phyloP scores from a whole-genome alignment of 768 basidiomycete species.

The Tremella fuciformis region DNA sequence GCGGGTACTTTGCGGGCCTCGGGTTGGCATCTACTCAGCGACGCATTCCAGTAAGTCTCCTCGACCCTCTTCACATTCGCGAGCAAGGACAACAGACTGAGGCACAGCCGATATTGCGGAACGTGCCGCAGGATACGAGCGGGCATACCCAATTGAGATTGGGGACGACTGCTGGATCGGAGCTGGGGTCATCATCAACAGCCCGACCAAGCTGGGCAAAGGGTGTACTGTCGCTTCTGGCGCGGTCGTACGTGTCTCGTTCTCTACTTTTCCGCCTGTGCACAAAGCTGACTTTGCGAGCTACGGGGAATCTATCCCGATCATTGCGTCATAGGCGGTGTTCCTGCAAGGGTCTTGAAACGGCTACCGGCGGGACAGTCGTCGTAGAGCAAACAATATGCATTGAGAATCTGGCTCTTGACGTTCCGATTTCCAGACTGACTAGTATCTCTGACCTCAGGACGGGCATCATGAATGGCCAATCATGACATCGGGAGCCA shows the following conservation, averaged over 20 bases:
- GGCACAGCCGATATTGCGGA: constrained; percentile 14
- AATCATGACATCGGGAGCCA: too few relatives aligned
- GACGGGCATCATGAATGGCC: too few relatives aligned
- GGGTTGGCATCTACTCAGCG: constrained; percentile 17
- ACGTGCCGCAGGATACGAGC: constrained; percentile 16
- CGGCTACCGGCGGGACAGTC: too few relatives aligned
- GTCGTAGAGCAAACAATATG: too few relatives aligned
- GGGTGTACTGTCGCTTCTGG: constrained; percentile 19
- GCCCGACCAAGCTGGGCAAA: constrained; percentile 19
- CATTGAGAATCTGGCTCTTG: too few relatives aligned
- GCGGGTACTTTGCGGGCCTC: constrained; percentile 17
- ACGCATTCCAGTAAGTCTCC: constrained; percentile 12
- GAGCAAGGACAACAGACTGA: background rate
- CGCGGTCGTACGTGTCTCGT: constrained; percentile 12
- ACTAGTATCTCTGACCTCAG: too few relatives aligned
- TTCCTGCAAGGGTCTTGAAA: constrained; percentile 24
- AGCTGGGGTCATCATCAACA: constrained; percentile 18
- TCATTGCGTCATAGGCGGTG: constrained; percentile 22
- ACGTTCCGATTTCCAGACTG: too few relatives aligned
- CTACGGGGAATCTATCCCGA: constrained; percentile 18
- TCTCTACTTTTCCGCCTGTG: background rate
- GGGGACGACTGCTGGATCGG: constrained; percentile 25
- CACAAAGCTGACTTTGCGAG: background rate
- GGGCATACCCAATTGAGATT: constrained; percentile 23
- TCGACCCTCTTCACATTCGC: background rate